phyloP scores from a whole-genome alignment of 495 filamentous ascomycete species.

The Penicillium cataractarum region DNA sequence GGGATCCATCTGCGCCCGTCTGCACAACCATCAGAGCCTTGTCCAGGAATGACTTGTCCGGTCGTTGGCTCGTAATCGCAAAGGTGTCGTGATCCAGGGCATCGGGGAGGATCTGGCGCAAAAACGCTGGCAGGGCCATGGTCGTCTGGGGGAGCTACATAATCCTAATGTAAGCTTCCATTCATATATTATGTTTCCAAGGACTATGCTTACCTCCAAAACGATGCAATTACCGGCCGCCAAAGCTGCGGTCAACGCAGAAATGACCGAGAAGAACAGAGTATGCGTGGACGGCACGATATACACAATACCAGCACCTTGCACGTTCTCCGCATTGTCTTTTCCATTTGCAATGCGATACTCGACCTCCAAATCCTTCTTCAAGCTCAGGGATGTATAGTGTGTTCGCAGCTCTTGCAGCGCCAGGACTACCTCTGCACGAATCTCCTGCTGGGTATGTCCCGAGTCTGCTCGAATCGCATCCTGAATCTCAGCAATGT shows the following conservation, averaged over 20 bases:
- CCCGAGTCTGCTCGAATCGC: constrained; percentile 45
- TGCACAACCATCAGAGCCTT: constrained; percentile 26
- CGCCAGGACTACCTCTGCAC: constrained; percentile 46
- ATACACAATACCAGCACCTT: constrained; percentile 52
- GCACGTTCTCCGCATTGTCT: constrained; percentile 30
- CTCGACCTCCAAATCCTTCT: constrained; percentile 47
- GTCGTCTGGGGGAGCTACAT: constrained; percentile 43
- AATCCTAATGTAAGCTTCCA: not conserved
- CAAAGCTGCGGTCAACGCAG: constrained; percentile 51
- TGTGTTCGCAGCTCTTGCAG: constrained; percentile 47
- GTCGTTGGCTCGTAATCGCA: constrained; percentile 31
- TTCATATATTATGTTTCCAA: not conserved
- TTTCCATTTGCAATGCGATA: constrained; percentile 52
- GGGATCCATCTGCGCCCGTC: constrained; percentile 11
- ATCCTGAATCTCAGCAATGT: constrained; percentile 36
- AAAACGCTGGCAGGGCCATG: constrained; percentile 33
- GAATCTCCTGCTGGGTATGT: constrained; percentile 40
- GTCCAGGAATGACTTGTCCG: constrained; percentile 25
- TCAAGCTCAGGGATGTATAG: constrained; percentile 43
- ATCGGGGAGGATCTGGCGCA: constrained; percentile 42
- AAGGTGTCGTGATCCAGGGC: constrained; percentile 52
- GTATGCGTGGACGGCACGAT: constrained; percentile 53
- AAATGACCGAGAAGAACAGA: constrained; percentile 51
- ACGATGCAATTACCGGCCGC: constrained; percentile 57
- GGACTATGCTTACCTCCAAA: constrained; percentile 42